These are phyloP conservation scores for Fusarium subtropicale DNA, from an alignment of 2,329 filamentous ascomycete species.

Conservation along the genomic window DNA sequence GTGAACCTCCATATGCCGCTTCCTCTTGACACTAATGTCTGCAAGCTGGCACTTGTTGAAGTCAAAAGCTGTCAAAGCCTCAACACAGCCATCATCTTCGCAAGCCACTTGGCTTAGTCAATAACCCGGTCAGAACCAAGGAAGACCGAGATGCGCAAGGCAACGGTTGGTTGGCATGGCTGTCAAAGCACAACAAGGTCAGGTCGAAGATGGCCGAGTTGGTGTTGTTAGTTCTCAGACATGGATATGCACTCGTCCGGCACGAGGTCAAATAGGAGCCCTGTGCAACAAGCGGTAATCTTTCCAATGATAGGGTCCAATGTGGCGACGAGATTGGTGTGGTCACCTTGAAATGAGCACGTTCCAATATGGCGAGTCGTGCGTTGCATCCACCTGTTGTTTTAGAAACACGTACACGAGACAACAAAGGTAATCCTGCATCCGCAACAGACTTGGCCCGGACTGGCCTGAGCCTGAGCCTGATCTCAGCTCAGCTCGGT, in stretches of 20 bases:
- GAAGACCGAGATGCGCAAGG: slow-evolving; percentile 17
- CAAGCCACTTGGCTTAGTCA: slow-evolving; percentile 31
- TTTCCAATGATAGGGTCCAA: slow-evolving; percentile 25
- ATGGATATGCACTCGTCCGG: slow-evolving; percentile 20
- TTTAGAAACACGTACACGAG: slow-evolving; percentile 25
- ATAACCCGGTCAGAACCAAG: slow-evolving; percentile 4
- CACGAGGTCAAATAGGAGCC: background rate
- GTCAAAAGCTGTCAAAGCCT: slow-evolving; percentile 51
- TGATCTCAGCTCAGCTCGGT: slow-evolving; percentile 8
- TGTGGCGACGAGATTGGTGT: background rate
- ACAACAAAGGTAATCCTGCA: slow-evolving; percentile 14
- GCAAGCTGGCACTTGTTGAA: slow-evolving; percentile 10
- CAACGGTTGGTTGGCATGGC: slow-evolving; percentile 2
- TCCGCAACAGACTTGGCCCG: slow-evolving; percentile 4
- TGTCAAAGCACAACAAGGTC: background rate
- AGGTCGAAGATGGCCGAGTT: slow-evolving; percentile 1
- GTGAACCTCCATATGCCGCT: background rate
- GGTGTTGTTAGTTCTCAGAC: slow-evolving; percentile 16
- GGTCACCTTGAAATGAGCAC: slow-evolving; percentile 13
- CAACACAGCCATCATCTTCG: slow-evolving; percentile 41
- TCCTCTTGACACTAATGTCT: background rate
- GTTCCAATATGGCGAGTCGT: slow-evolving; percentile 27
- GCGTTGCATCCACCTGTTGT: slow-evolving; percentile 13
- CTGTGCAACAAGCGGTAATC: slow-evolving; percentile 9
- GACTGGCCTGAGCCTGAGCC: background rate